phyloP scores from a whole-genome alignment of 345 rosid species.

The Aquilaria sinensis region DNA sequence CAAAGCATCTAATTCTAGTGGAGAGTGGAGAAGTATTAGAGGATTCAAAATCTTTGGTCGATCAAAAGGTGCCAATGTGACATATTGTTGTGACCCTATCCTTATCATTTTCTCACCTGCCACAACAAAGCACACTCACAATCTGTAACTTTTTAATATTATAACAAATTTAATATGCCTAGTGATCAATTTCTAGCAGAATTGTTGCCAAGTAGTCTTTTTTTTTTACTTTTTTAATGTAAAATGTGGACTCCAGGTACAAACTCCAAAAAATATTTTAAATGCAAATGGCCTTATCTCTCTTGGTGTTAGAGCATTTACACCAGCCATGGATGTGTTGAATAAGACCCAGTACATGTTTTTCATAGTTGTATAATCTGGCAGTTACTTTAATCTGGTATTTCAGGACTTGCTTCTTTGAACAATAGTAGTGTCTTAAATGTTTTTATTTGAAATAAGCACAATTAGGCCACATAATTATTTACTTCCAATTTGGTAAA shows the following conservation, averaged over 20 bases:
- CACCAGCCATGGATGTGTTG: slow-evolving; percentile 81
- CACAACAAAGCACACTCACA: not conserved
- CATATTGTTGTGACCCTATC: not conserved
- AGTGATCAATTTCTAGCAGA: not conserved
- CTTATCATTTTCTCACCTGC: not conserved
- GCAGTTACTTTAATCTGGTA: too few species aligned
- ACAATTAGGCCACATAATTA: too few species aligned
- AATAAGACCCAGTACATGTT: slow-evolving; percentile 52
- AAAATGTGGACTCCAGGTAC: slow-evolving; percentile 33
- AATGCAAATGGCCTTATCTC: slow-evolving; percentile 68
- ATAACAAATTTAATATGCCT: too few species aligned
- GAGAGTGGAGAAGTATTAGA: slow-evolving; percentile 57
- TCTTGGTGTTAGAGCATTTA: slow-evolving; percentile 86
- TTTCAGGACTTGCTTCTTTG: too few species aligned
- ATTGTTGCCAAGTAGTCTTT: too few species aligned
- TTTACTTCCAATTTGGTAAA: too few species aligned
- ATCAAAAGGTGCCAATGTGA: slow-evolving; percentile 49
- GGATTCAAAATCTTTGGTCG: slow-evolving; percentile 76
- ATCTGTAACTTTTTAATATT: not conserved
- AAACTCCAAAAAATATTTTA: slow-evolving; percentile 61
- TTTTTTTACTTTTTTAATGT: not conserved
- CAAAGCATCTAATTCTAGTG: slow-evolving; percentile 49
- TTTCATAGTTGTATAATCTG: not conserved
- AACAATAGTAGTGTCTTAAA: too few species aligned
- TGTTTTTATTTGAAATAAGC: too few species aligned